phyloP scores from a whole-genome alignment of 768 basidiomycete genomes.

The Trametes gibbosa region DNA sequence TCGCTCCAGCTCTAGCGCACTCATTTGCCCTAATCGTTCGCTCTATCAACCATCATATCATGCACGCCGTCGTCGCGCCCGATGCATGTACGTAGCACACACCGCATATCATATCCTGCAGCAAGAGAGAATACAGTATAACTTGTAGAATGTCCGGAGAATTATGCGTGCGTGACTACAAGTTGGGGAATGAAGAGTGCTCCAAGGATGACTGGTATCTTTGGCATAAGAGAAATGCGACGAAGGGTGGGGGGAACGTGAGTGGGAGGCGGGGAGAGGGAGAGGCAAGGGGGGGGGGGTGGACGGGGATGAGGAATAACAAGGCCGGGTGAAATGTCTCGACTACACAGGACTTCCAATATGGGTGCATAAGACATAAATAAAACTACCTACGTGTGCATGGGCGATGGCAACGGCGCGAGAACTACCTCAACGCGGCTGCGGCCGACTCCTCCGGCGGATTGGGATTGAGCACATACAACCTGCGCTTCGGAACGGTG shows the following conservation, averaged over 20 bases:
- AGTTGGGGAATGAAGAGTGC: constrained; percentile 11
- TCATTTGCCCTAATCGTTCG: background rate
- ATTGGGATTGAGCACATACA: constrained; percentile 66
- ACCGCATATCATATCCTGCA: constrained; percentile 22
- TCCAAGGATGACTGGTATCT: constrained; percentile 13
- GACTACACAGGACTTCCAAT: constrained; percentile 9
- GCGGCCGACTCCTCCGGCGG: constrained; percentile 29
- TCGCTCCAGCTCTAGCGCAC: background rate
- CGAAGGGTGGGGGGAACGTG: background rate
- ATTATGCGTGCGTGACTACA: constrained; percentile 21
- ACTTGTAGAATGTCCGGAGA: constrained; percentile 16
- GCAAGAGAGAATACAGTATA: constrained; percentile 21
- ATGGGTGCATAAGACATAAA: constrained; percentile 19
- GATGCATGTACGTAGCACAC: constrained; percentile 18
- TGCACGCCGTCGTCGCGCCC: background rate
- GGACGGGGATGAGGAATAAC: background rate
- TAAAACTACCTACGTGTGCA: background rate
- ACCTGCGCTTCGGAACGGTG: constrained; percentile 65
- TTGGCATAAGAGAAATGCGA: constrained; percentile 12
- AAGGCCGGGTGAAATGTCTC: constrained; percentile 7
- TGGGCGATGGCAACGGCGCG: background rate
- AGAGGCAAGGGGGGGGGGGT: background rate
- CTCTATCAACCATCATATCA: background rate
- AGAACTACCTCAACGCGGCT: no score
- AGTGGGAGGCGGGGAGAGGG: background rate